These are phyloP conservation scores for Chytriomyces confervae DNA, from an alignment of 192 early-diverging fungal genomes.

Conservation along the genomic window DNA sequence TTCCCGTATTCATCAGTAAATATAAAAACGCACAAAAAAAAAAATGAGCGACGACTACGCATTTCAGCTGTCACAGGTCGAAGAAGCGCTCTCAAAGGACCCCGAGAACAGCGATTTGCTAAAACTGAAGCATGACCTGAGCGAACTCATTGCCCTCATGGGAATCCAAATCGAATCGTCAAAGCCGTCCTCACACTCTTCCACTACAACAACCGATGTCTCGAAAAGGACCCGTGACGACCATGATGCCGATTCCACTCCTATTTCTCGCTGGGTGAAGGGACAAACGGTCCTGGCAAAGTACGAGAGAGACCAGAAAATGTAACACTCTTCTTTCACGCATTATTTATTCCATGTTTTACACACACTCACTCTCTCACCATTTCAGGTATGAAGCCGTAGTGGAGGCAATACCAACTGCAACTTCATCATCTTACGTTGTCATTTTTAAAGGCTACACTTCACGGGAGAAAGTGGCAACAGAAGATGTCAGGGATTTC, in stretches of 20 bases:
- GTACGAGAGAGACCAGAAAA: conserved; percentile 69
- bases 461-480: conserved; percentile 54
- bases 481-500: conserved; percentile 53
- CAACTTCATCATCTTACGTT: conserved; percentile 41
- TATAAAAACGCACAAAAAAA: not conserved
- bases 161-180: conserved; percentile 13
- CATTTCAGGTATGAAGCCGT: conserved; percentile 60
- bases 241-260: not conserved
- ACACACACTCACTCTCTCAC: conserved; percentile 17
- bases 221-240: not conserved
- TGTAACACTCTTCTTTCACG: conserved; percentile 61
- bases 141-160: conserved; percentile 70
- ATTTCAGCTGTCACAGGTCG: conserved; percentile 73
- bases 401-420: conserved; percentile 61
- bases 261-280: conserved; percentile 44
- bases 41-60: conserved; percentile 51
- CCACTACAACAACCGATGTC: too few relatives aligned
- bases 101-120: conserved; percentile 72
- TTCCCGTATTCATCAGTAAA: not conserved
- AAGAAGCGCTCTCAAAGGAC: conserved; percentile 70
- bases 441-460: conserved; percentile 70
- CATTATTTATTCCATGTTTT: conserved; percentile 8
- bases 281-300: conserved; percentile 71
- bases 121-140: conserved; percentile 69
- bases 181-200: not conserved